phyloP scores from a whole-genome alignment of 257 asterid genomes.

The Phtheirospermum japonicum region DNA sequence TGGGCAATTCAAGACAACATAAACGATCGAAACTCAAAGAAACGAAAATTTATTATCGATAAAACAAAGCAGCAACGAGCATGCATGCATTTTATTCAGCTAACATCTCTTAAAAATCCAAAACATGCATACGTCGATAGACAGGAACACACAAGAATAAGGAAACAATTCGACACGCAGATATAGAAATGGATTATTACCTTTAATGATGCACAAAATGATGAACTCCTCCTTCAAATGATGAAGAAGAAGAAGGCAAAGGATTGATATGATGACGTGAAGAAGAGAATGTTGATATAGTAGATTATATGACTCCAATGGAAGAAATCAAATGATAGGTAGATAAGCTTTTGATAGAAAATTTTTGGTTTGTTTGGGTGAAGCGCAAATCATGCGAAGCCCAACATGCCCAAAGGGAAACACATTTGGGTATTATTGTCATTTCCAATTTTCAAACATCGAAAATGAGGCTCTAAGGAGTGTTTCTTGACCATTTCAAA shows the following conservation, averaged over 20 bases:
- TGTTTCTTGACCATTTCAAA: too few relatives aligned
- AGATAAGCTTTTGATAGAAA: conserved; percentile 12
- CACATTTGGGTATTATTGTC: not conserved
- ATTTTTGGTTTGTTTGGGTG: conserved; percentile 5
- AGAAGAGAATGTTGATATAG: not conserved
- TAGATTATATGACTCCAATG: not conserved
- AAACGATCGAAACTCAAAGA: too few relatives aligned
- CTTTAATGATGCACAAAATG: conserved; percentile 30
- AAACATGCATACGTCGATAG: too few relatives aligned
- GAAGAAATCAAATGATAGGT: conserved; percentile 20
- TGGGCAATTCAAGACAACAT: too few relatives aligned
- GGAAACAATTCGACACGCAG: not conserved
- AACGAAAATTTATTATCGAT: too few relatives aligned
- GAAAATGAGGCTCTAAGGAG: too few relatives aligned
- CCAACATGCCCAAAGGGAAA: conserved; percentile 27
- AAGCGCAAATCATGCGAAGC: conserved; percentile 39
- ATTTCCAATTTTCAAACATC: not conserved
- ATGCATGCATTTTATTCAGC: not conserved
- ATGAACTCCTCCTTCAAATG: conserved; percentile 31
- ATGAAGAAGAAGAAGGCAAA: conserved; percentile 25
- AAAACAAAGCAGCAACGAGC: not conserved
- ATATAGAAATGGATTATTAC: conserved; percentile 26
- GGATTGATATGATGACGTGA: conserved; percentile 10
- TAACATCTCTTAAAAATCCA: too few relatives aligned
- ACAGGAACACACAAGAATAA: not conserved